Conservation (phyloP, 176 grass and related monocot species). For the Elymus sibiricus region DNA sequence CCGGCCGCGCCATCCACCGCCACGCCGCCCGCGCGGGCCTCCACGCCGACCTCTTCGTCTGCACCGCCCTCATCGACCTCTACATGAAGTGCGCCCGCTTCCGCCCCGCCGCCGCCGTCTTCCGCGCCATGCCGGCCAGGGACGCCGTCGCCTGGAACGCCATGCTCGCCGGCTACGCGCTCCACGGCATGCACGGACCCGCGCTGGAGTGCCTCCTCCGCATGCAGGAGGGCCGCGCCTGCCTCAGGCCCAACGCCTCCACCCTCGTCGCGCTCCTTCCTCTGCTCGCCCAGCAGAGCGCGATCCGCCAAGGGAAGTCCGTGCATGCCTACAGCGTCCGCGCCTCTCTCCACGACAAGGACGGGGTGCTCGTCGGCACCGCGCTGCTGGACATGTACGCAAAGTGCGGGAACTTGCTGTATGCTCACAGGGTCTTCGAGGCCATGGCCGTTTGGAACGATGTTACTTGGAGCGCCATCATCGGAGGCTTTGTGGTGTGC, state of each 20-base stretch:
- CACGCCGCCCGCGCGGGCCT: slow-evolving; percentile 41
- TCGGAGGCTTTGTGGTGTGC: slow-evolving; percentile 64
- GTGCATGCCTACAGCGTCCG: slow-evolving; percentile 69
- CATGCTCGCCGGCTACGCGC: slow-evolving; percentile 63
- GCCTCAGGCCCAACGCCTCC: slow-evolving; percentile 52
- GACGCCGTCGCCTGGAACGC: slow-evolving; percentile 82
- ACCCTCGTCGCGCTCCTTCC: slow-evolving; percentile 65
- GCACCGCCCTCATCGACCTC: slow-evolving; percentile 79
- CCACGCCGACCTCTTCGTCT: slow-evolving; percentile 61
- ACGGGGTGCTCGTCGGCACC: slow-evolving; percentile 58
- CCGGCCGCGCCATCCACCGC: slow-evolving; percentile 53
- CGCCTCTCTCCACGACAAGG: slow-evolving; percentile 36
- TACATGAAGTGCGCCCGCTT: slow-evolving; percentile 71
- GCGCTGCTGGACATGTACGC: slow-evolving; percentile 83
- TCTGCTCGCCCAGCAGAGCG: slow-evolving; percentile 52
- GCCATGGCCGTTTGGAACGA: slow-evolving; percentile 68
- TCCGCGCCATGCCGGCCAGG: slow-evolving; percentile 52
- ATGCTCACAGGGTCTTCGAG: slow-evolving; percentile 63
- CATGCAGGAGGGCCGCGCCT: slow-evolving; percentile 43
- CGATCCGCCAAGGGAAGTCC: slow-evolving; percentile 46
- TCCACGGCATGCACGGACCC: slow-evolving; percentile 42
- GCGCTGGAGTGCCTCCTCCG: slow-evolving; percentile 32
- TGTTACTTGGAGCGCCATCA: slow-evolving; percentile 85
- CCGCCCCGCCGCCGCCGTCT: slow-evolving; percentile 34
- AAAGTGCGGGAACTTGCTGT: slow-evolving; percentile 54